These are phyloP conservation scores for Hansenula sp. DNA, from an alignment of 1,139 yeast species.

Conservation along the genomic window DNA sequence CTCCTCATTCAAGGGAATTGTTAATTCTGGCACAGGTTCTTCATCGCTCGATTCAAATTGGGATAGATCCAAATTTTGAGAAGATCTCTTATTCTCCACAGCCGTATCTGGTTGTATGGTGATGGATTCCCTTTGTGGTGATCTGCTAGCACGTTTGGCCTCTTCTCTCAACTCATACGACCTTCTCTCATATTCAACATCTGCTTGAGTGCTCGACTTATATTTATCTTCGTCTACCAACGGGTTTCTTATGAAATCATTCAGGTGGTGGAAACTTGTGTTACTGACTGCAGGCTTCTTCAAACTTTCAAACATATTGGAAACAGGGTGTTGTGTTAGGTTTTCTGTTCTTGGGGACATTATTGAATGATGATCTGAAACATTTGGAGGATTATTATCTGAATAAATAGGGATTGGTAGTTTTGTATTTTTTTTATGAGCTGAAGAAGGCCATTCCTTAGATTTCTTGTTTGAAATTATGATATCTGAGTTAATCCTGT, in stretches of 20 bases:
- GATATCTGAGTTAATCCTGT: neutral
- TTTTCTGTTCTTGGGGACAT: neutral
- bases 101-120: no score
- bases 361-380: neutral
- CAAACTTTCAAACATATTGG: neutral
- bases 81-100: neutral
- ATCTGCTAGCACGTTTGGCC: neutral
- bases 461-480: neutral
- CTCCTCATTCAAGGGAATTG: slow-evolving; percentile 1
- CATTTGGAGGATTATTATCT: neutral
- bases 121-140: neutral
- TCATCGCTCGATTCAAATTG: slow-evolving; percentile 14
- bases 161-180: neutral
- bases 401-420: neutral
- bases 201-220: neutral
- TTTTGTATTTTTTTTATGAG: no score
- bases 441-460: neutral
- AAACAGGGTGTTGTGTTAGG: neutral
- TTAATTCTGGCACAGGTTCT: slow-evolving; percentile 13
- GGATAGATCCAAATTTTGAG: slow-evolving; percentile 1
- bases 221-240: neutral
- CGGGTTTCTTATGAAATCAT: slow-evolving; percentile 1
- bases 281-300: neutral
- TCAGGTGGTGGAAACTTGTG: neutral
- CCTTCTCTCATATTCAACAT: neutral